These are phyloP conservation scores for Fusarium brevicatenulatum DNA, from an alignment of 2,329 filamentous ascomycete genomes.

Conservation along the genomic window DNA sequence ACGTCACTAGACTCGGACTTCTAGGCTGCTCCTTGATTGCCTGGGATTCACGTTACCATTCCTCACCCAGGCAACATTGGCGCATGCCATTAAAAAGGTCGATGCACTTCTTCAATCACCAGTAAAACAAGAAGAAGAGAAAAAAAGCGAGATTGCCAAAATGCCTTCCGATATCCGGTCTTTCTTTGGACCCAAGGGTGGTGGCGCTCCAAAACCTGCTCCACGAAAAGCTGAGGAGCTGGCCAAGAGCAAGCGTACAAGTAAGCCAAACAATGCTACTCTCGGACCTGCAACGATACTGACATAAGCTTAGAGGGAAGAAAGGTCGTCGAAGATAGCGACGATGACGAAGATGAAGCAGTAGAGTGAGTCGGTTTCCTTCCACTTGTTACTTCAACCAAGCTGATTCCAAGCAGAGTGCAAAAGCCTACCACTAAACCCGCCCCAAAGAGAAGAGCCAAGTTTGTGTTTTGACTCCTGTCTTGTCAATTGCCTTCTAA, in stretches of 20 bases:
- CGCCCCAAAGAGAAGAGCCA: slow-evolving; percentile 64
- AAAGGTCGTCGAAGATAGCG: slow-evolving; percentile 83
- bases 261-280: slow-evolving; percentile 47
- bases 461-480: slow-evolving; percentile 50
- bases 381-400: background rate
- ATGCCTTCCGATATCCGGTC: slow-evolving; percentile 89
- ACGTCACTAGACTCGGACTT: slow-evolving; percentile 47
- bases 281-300: slow-evolving; percentile 15
- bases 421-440: slow-evolving; percentile 65
- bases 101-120: background rate
- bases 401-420: slow-evolving; percentile 39
- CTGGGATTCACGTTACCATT: slow-evolving; percentile 33
- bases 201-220: slow-evolving; percentile 61
- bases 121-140: background rate
- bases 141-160: slow-evolving; percentile 6
- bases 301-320: slow-evolving; percentile 58
- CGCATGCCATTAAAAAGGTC: slow-evolving; percentile 38
- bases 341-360: slow-evolving; percentile 75
- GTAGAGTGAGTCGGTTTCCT: slow-evolving; percentile 56
- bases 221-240: slow-evolving; percentile 59
- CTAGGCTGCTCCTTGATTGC: slow-evolving; percentile 44
- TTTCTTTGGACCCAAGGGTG: slow-evolving; percentile 85
- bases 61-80: slow-evolving; percentile 37
- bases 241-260: slow-evolving; percentile 57
- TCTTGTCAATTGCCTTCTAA: background rate